Percentiles rank a stretch among this genome's conserved stretches.
Evolutionary conservation across 441 rosid genomes (phyloP).

Genomic region (Corymbia calophylla): DNA sequence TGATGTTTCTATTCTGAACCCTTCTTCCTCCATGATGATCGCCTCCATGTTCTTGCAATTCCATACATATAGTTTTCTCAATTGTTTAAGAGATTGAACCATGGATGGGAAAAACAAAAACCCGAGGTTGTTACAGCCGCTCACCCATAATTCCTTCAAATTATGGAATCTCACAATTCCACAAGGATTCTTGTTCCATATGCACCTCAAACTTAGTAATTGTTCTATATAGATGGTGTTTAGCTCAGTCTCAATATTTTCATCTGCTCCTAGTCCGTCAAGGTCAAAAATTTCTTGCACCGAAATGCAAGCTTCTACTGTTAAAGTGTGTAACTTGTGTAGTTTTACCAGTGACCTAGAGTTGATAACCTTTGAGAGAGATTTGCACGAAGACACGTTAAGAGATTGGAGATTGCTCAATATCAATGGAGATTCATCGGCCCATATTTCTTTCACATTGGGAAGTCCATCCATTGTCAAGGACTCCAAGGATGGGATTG

Average conservation of each 20-base stretch:
- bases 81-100: background rate
- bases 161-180: background rate
- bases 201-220: background rate
- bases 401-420: background rate
- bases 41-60: background rate
- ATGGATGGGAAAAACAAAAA: background rate
- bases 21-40: background rate
- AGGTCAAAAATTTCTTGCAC: background rate
- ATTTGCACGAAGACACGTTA: background rate
- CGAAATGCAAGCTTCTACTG: fast-evolving
- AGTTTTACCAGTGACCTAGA: background rate
- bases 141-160: fast-evolving
- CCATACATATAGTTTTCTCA: fast-evolving
- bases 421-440: background rate
- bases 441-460: background rate
- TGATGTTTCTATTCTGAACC: fast-evolving
- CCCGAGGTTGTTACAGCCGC: background rate
- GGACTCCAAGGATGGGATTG: background rate
- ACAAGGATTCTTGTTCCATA: background rate
- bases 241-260: background rate
- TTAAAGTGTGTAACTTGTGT: background rate
- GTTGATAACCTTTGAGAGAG: background rate
- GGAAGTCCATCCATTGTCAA: background rate
- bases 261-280: background rate
- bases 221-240: fast-evolving